Evolutionary conservation across 2,329 filamentous ascomycete species (phyloP), one percentile per base, ranked within the genome.

Genomic region (Dryadomyces quercus-mongolicae): DNA sequence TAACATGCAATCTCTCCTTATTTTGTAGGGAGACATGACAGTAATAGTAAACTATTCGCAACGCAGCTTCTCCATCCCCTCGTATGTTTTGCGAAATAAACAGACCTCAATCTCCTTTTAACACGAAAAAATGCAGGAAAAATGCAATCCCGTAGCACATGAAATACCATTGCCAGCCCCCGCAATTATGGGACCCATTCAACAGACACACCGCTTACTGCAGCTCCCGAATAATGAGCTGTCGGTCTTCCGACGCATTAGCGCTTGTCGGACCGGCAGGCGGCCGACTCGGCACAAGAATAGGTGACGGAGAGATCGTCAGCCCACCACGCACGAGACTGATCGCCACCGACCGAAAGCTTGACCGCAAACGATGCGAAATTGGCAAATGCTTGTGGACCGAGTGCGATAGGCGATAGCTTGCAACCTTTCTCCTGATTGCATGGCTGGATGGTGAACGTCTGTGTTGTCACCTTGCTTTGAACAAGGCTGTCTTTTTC

Each of bases 271-370:
- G 36, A 12, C 44, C 42, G 42, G 16, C 16, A 20, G n/a, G 21
- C 15, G 22, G 15, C 45, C 13, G 2, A n/a, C 18, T n/a, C 22
- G 4, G 18, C 47, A 18, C n/a, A 31, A 3, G 40, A 1, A 15
- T 47, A 53, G 5, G 31, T 21, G 4, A 53, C 20, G 13, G 8
- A 16, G 18, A 75, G 54, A 59, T 76, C 69, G 58, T 76, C 73
- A 51, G 69, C 69, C 71, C 71, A 76, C 72, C 73, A 75, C 10
- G 63, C 64, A 55, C 63, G 65, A 13, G 10, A 13, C 13, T 16
- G n/a, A 66, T 67, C 54, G 3, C 61, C 63, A n/a, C 62, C 62
- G n/a, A 66, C 66, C n/a, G 66, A 68, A 13, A 70, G 61, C n/a
- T 68, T 66, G 45, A 75, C 63, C 9, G 66, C 65, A 60, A 77